Percentiles rank a stretch among this genome's conserved stretches.
Evolutionary conservation across 75 land plant species (phyloP).

Genomic region (Pseudotsuga menziesii): DNA sequence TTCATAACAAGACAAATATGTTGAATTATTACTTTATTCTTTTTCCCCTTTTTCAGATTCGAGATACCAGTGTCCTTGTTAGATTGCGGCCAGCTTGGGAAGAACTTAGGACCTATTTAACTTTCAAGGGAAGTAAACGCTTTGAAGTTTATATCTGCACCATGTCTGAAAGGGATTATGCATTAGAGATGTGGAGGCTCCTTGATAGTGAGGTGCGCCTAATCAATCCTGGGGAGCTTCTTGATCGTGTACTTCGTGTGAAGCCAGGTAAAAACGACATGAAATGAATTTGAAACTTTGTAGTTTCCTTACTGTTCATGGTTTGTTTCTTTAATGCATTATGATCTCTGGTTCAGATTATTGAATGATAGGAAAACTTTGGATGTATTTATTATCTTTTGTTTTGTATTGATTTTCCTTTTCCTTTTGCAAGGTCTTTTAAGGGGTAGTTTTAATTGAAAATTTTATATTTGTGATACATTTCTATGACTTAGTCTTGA

Average conservation of each 20-base stretch:
- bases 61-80: conserved; percentile 55
- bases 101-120: conserved; percentile 43
- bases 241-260: conserved; percentile 49
- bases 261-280: conserved; percentile 29
- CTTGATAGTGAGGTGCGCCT: conserved; percentile 50
- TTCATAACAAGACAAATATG: background rate
- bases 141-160: conserved; percentile 60
- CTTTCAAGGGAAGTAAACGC: conserved; percentile 43
- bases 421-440: background rate
- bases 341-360: background rate
- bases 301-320: background rate
- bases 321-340: background rate
- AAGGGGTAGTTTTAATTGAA: too few species aligned
- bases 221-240: conserved; percentile 29
- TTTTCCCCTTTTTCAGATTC: conserved; percentile 23
- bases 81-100: conserved; percentile 54
- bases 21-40: background rate
- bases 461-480: too few species aligned
- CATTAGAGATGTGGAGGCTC: conserved; percentile 61
- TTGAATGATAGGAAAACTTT: background rate
- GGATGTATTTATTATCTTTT: background rate
- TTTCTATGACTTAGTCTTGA: too few species aligned
- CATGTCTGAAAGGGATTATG: conserved; percentile 59
- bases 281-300: background rate
- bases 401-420: background rate